Evolutionary conservation across 768 basidiomycete species (phyloP).

Genomic region (Royoungia palumana): DNA sequence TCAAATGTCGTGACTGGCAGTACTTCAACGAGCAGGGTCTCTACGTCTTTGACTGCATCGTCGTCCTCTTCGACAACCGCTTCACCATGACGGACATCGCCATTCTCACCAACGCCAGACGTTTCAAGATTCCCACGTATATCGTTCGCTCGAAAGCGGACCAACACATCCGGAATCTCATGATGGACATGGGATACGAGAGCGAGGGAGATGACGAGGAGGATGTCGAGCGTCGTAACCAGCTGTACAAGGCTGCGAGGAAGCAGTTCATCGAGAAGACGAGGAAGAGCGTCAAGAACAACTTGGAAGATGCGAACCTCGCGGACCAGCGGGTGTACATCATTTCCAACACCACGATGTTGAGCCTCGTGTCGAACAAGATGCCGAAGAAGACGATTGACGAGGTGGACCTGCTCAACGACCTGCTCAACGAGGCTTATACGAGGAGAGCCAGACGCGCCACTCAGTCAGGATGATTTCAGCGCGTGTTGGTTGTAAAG

Average conservation of each 20-base stretch:
- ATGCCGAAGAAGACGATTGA: slow-evolving; percentile 20
- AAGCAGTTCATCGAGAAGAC: slow-evolving; percentile 16
- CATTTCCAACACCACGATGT: slow-evolving; percentile 20
- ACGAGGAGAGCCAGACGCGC: background rate
- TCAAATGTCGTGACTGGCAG: slow-evolving; percentile 19
- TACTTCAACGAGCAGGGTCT: slow-evolving; percentile 24
- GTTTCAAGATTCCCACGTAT: slow-evolving; percentile 20
- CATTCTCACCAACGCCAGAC: slow-evolving; percentile 15
- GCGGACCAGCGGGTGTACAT: slow-evolving; percentile 28
- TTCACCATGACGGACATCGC: slow-evolving; percentile 23
- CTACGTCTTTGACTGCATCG: slow-evolving; percentile 24
- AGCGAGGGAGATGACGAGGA: slow-evolving; percentile 16
- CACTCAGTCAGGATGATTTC: background rate
- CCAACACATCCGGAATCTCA: slow-evolving; percentile 20
- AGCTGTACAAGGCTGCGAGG: slow-evolving; percentile 9
- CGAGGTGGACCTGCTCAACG: slow-evolving; percentile 22
- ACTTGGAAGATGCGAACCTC: slow-evolving; percentile 23
- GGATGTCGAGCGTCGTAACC: slow-evolving; percentile 8
- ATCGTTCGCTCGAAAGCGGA: slow-evolving; percentile 24
- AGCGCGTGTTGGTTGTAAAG: too few relatives aligned
- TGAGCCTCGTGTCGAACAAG: slow-evolving; percentile 16
- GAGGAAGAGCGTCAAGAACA: slow-evolving; percentile 13
- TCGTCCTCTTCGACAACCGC: slow-evolving; percentile 21
- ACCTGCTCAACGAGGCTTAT: slow-evolving; percentile 10
- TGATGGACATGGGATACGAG: slow-evolving; percentile 20